Evolutionary conservation across 345 rosid species (phyloP).

Genomic region (Eucalyptus viminalis): DNA sequence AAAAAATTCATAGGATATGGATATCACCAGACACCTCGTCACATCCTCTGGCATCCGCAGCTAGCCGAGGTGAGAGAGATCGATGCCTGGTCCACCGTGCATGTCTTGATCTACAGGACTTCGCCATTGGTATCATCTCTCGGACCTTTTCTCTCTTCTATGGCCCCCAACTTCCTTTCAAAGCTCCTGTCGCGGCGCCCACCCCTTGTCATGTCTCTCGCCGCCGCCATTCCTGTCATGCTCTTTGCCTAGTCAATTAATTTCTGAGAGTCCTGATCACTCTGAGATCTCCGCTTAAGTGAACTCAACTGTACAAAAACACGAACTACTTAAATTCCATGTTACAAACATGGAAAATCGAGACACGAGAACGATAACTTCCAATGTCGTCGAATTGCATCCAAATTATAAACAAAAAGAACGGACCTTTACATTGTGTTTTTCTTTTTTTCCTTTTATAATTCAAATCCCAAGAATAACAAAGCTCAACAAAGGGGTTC

Average conservation of each 20-base stretch:
- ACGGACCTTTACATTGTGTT: neutral
- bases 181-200: conserved; percentile 13
- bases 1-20: neutral
- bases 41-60: conserved; percentile 20
- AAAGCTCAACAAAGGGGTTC: neutral
- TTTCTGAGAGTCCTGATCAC: conserved; percentile 35
- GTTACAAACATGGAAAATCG: neutral
- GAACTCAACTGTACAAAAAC: neutral
- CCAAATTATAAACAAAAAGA: neutral
- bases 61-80: conserved; percentile 38
- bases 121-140: conserved; percentile 36
- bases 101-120: conserved; percentile 30
- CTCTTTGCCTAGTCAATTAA: conserved; percentile 30
- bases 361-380: neutral
- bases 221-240: conserved; percentile 13
- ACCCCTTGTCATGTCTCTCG: conserved; percentile 33
- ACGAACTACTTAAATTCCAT: neutral
- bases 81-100: conserved; percentile 40
- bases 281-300: conserved; percentile 21
- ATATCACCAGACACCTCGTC: conserved; percentile 57
- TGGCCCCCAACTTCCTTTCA: conserved; percentile 35
- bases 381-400: neutral
- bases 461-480: neutral
- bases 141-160: conserved; percentile 37
- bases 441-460: no score